A percentile compares a stretch with the other conserved stretches of the same genome.
Evolutionary conservation across 2,329 filamentous ascomycete genomes (phyloP).

Genomic region (Fusarium xylarioides): DNA sequence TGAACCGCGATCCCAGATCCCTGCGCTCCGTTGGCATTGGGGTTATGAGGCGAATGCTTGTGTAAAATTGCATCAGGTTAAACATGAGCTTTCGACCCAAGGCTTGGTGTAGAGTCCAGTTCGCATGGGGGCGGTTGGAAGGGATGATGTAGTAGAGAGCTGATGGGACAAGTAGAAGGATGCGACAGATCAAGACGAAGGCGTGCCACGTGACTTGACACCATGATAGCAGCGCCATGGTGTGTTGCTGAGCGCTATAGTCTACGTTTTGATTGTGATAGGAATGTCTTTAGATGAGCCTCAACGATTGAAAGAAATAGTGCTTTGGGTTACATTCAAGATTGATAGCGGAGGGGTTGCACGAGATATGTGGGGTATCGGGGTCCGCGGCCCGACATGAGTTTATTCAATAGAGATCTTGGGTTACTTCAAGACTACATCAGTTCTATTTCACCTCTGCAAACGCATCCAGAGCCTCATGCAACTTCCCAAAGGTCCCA

Average conservation of each 20-base stretch:
- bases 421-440: background rate
- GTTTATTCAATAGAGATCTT: no score
- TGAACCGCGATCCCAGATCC: background rate
- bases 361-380: background rate
- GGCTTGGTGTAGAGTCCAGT: background rate
- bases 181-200: background rate
- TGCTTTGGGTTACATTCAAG: background rate
- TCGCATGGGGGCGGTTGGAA: rapidly evolving
- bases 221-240: background rate
- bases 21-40: background rate
- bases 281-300: no score
- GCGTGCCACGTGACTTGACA: background rate
- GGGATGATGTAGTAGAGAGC: background rate
- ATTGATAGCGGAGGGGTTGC: no score
- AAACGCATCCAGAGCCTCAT: conserved; percentile 56
- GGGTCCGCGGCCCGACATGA: no score
- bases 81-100: background rate
- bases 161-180: background rate
- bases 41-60: background rate
- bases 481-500: conserved; percentile 59
- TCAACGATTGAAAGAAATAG: rapidly evolving
- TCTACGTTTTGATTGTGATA: rapidly evolving
- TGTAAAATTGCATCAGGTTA: background rate
- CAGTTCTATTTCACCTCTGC: conserved; percentile 42
- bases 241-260: rapidly evolving